Evolutionary conservation across 1,284 basidiomycete species (phyloP), one percentile per base, ranked within the genome.

Genomic region (Clitocybe nebularis): DNA sequence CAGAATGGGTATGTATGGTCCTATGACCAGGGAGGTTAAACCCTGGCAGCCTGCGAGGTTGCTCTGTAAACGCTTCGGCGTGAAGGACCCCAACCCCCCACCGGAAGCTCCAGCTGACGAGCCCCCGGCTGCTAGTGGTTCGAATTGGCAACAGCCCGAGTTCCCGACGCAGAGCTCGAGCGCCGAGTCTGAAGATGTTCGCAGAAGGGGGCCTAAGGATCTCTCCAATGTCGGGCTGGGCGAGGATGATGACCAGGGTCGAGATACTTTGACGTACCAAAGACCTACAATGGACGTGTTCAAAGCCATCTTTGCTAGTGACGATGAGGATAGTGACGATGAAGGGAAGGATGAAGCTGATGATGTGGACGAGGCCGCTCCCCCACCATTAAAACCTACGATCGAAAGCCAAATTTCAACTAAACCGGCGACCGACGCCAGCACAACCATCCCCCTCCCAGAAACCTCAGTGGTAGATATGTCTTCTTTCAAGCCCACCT

Each of bases 1-100:
- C 1, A 70, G 75, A 20, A 62, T 86, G 58, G 92, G 91, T 16
- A 90, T 93, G 83, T 96, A 86, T 59, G 95, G 95, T 0, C 71
- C 75, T 8, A 66, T 93, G 56, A 97, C 93, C 14, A 72, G 93
- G 26, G 84, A 88, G 45, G 69, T 75, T 20, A 75, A 69, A 46
- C 60, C 75, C 0, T 98, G 91, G 84, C 80, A 81, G 52, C 95
- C 95, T 0, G 79, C 79, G 14, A 75, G 75, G 47, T 65, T 98
- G 41, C 69, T 99, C 11, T 97, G 93, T 66, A 96, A 94, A 62
- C 79, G 95, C n/a, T 96, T 98, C 61, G 88, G 89, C 0, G 87
- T 97, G 25, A 86, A 85, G 51, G 89, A 94, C 59, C 94, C 84
- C 2, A 79, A 84, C 51, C 78, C 79, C 0, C 60, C 64, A 6